Base-by-base conservation (phyloP, 176 grass and related monocot genomes). In the Coix lacrymajobi region DNA sequence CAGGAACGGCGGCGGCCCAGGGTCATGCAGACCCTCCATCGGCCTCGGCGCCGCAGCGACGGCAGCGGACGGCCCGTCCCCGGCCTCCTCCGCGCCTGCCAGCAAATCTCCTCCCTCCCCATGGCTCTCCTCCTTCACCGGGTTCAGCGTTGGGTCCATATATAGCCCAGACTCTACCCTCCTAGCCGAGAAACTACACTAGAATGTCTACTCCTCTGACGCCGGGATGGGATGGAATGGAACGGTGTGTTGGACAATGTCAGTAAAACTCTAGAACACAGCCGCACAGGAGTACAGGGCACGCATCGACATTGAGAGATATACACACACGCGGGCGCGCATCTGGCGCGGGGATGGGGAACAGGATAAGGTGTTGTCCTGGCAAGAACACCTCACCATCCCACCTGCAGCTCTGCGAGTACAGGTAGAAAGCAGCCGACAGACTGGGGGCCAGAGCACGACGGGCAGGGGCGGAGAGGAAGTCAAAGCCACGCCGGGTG, bases 1-100 rank as follows among this genome's bases (percentile, higher is more conserved):
- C 4, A 98, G 91, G 76, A 98, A 98, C 2, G 96, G 96, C 22
- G 96, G 96, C 1, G 96, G 96, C 58, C 96, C 96, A 0, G 71
- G 70, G 12, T 95, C 96, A 26, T 95, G 87, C 85, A 98, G 76
- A 31, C 96, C 90, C 67, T 95, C 92, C 79, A 98, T 78, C 38
- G 92, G 92, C 79, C 76, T 93, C 2, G 96, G 92, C 1, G 71
- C 40, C 26, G 67, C 68, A 1, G 24, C 30, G 44, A 40, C 79
- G 2, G 19, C 25, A 12, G 44, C 43, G 10, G 56, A 39, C 12
- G 62, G 44, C 24, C 43, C 73, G 16, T 94, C 73, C n/a, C 66
- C 73, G 7, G 46, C 49, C 11, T 15, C 56, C 52, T 24, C 22
- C 8, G 4, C 29, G 17, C 28, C 76, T 30, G 37, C 11, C 29